phyloP scores from a whole-genome alignment of 179 eudicot genomes.

The Patellifolia procumbens region DNA sequence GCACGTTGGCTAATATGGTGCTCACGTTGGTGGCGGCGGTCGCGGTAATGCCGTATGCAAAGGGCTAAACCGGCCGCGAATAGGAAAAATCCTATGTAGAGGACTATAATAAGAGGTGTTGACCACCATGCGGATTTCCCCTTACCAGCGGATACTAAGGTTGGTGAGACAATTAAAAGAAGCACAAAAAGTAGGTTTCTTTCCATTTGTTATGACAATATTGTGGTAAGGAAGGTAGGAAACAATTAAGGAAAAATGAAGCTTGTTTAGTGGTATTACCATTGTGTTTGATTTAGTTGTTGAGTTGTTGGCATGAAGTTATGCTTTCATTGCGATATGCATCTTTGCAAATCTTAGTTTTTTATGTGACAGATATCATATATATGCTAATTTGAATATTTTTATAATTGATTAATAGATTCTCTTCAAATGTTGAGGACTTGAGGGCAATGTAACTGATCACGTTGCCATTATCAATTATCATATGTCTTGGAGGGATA shows the following conservation, averaged over 20 bases:
- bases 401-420: neutral
- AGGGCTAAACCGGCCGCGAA: neutral
- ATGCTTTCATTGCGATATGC: neutral
- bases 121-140: slow-evolving; percentile 22
- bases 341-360: neutral
- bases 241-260: neutral
- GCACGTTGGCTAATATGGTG: too few relatives aligned
- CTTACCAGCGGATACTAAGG: slow-evolving; percentile 8
- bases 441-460: neutral
- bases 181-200: neutral
- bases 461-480: neutral
- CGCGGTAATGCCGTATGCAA: neutral
- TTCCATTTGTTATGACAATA: too few relatives aligned
- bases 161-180: neutral
- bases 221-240: neutral
- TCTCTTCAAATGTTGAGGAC: neutral
- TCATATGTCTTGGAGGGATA: neutral
- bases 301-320: neutral
- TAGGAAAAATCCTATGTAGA: slow-evolving; percentile 20
- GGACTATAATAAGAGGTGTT: slow-evolving; percentile 4
- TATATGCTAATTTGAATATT: neutral
- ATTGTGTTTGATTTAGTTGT: neutral
- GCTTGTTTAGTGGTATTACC: neutral
- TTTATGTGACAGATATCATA: neutral
- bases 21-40: neutral